Evolutionary conservation across 73 alveolate species (phyloP), one percentile per base, ranked within the genome.

Genomic region (Effrenium voratum): DNA sequence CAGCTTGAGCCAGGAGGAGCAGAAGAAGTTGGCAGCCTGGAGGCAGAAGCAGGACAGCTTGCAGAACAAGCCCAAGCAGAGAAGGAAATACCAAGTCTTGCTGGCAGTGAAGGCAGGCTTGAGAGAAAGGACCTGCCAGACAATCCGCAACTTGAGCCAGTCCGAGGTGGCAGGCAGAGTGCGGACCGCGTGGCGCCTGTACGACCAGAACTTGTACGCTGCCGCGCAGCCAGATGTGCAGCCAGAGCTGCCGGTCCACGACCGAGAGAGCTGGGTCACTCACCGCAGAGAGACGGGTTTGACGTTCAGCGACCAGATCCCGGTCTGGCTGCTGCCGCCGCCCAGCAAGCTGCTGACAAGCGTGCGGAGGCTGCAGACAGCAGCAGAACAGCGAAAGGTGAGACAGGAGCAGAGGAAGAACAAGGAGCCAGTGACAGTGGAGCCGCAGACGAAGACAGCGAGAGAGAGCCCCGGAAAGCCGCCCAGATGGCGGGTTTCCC

Each of bases 301-400:
- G 32, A 80, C 91, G 0, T 4, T 80, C n/a, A 2, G 34, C 0
- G 91, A 80, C 70, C 91, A 80, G 70, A 80, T 80, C 26, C 91
- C 91, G 0, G 91, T 80, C 12, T 80, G 91, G 91, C 34, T 80
- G 91, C 44, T 28, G 34, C 91, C 91, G 24, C 12, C 46, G 32
- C 91, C 91, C 19, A 70, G 91, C 72, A 80, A 46, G 68, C 15
- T 46, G 0, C 13, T 80, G 49, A 46, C 70, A 45, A 12, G 34
- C 13, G 32, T n/a, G n/a, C 43, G 44, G n/a, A 10, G 91, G 10
- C 72, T 41, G 70, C 41, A 79, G 38, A 10, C 2, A 24, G 91
- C 46, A 38, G 13, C 30, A 28, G 24, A 79, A 44, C 30, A 24
- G 46, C 44, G 66, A 0, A 44, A 30, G 12, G 44, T 28, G 32